Percentiles rank a stretch among this genome's conserved stretches.
These are phyloP conservation scores for Polygonum maritimum DNA, from an alignment of 148 eudicot species.

Conservation along the genomic window DNA sequence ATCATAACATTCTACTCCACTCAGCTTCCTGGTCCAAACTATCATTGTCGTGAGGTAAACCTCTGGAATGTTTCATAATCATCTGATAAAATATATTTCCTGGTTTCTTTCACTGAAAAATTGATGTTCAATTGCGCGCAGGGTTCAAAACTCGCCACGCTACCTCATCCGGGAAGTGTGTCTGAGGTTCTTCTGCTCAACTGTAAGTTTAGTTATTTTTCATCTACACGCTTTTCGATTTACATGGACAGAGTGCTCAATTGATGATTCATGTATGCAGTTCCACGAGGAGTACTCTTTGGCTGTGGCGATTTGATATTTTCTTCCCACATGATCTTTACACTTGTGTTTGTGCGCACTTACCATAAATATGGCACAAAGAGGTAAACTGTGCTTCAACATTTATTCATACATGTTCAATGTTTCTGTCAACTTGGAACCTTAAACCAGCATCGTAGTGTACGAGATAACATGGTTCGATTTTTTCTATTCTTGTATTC, in stretches of 20 bases:
- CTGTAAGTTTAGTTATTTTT: slow-evolving; percentile 31
- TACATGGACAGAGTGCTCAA: slow-evolving; percentile 10
- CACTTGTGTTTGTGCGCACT: slow-evolving; percentile 82
- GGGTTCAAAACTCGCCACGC: slow-evolving; percentile 79
- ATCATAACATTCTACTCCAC: slow-evolving; percentile 82
- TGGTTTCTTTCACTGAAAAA: not conserved
- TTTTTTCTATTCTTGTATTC: not conserved
- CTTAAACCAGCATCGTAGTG: not conserved
- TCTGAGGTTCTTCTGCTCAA: slow-evolving; percentile 51
- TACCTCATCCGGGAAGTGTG: slow-evolving; percentile 57
- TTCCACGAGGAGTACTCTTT: slow-evolving; percentile 71
- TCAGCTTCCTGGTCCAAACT: slow-evolving; percentile 93
- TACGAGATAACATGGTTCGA: not conserved
- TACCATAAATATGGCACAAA: slow-evolving; percentile 82
- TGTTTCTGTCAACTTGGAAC: not conserved
- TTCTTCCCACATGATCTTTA: slow-evolving; percentile 96
- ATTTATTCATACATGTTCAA: not conserved
- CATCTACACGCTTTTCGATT: not conserved
- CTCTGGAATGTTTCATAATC: not conserved
- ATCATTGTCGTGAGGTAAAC: slow-evolving; percentile 92
- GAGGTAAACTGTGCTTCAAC: slow-evolving; percentile 37
- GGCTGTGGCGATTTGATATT: slow-evolving; percentile 99
- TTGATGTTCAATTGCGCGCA: slow-evolving; percentile 16
- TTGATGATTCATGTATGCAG: slow-evolving; percentile 32
- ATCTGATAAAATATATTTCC: not conserved